A percentile compares a stretch with the other conserved stretches of the same genome.
phyloP scores from a whole-genome alignment of 192 early-diverging fungal genomes.

The Ramicandelaber brevisporus region DNA sequence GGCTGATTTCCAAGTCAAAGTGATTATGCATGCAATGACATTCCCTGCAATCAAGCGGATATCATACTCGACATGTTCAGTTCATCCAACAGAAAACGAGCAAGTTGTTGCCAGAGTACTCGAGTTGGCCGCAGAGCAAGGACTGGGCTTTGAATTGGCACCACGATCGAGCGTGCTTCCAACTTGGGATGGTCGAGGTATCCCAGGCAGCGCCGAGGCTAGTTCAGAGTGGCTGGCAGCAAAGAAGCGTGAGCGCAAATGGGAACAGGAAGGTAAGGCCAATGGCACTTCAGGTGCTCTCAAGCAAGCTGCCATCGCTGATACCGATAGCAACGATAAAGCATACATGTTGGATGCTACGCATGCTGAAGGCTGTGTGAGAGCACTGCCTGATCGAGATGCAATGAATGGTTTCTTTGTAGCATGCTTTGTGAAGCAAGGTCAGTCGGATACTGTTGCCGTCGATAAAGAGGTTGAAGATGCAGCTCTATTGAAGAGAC shows the following conservation, averaged over 20 bases:
- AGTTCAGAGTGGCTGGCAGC: conserved; percentile 1
- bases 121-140: conserved; percentile 14
- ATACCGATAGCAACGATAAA: conserved; percentile 2
- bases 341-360: conserved; percentile 10
- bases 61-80: conserved; percentile 91
- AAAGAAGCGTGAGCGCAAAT: conserved; percentile 1
- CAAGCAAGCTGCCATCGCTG: neutral
- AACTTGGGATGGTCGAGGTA: conserved; percentile 55
- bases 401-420: conserved; percentile 93
- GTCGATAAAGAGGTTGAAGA: too few species aligned
- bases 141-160: conserved; percentile 28
- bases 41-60: conserved; percentile 66
- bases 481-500: too few species aligned
- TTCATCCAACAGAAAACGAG: conserved; percentile 81
- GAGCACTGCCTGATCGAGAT: conserved; percentile 57
- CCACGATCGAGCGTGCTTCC: conserved; percentile 33
- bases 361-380: conserved; percentile 34
- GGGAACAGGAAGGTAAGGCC: conserved; percentile 6
- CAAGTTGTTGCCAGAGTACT: conserved; percentile 62
- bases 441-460: too few species aligned
- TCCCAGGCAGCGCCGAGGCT: conserved; percentile 21
- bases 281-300: conserved; percentile 12
- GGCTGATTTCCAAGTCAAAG: conserved; percentile 63
- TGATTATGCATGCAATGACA: conserved; percentile 61
- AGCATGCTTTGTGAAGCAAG: conserved; percentile 73